A percentile compares a stretch with the other conserved stretches of the same genome.
phyloP scores from a whole-genome alignment of 176 grass and related monocot species.

The Avena atlantica region DNA sequence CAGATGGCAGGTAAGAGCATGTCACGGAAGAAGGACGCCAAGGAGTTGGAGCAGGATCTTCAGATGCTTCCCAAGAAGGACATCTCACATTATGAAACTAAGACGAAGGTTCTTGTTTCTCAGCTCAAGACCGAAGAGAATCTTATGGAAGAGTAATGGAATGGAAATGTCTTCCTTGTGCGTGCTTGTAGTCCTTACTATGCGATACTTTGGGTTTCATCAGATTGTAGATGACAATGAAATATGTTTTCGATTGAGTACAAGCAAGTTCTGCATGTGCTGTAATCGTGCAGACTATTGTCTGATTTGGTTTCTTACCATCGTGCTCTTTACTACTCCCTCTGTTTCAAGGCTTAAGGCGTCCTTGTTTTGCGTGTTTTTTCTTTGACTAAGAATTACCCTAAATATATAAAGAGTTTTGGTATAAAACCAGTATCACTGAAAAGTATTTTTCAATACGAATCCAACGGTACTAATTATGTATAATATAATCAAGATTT shows the following conservation, averaged over 20 bases:
- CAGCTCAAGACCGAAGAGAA: constrained; percentile 20
- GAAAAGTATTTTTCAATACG: no score
- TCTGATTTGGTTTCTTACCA: neutral
- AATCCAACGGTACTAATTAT: no score
- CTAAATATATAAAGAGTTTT: no score
- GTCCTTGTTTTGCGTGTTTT: no score
- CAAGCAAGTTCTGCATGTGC: neutral
- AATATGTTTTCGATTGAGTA: neutral
- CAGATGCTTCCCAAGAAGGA: constrained; percentile 47
- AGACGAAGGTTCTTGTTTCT: neutral
- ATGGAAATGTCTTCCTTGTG: neutral
- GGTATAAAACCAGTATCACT: no score
- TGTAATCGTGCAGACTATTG: neutral
- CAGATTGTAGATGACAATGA: neutral
- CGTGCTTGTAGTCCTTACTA: neutral
- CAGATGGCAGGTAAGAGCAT: constrained; percentile 54
- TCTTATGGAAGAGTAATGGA: constrained; percentile 25
- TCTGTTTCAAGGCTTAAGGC: no score
- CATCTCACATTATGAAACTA: neutral
- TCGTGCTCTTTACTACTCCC: neutral
- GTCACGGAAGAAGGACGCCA: constrained; percentile 39
- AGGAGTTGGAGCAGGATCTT: constrained; percentile 76
- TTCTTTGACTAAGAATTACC: no score
- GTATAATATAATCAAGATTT: no score
- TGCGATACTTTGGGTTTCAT: neutral